These are phyloP conservation scores for Dissoconium aciculare DNA, from an alignment of 2,329 filamentous ascomycete species.

Conservation along the genomic window DNA sequence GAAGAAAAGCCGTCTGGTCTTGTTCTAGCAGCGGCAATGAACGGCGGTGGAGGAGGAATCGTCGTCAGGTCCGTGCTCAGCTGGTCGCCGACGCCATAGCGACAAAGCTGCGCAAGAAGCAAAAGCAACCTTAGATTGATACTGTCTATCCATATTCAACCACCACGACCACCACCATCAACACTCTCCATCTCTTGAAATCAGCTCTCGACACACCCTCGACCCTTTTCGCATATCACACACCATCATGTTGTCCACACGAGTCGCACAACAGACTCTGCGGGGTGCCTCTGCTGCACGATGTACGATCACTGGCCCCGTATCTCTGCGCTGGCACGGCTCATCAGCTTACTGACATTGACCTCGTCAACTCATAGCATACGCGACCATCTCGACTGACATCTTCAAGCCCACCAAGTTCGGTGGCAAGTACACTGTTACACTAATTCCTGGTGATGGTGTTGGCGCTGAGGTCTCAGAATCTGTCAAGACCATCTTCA, in stretches of 20 bases:
- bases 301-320: neutral
- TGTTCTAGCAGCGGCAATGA: no score
- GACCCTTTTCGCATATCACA: slow-evolving; percentile 1
- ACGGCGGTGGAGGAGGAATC: no score
- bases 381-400: slow-evolving; percentile 79
- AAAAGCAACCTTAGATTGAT: no score
- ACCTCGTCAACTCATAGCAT: slow-evolving; percentile 26
- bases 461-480: slow-evolving; percentile 96
- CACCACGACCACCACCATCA: no score
- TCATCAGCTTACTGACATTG: neutral
- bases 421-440: slow-evolving; percentile 98
- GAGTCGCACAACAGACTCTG: slow-evolving; percentile 1
- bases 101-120: no score
- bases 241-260: neutral
- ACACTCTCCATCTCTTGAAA: no score
- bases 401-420: slow-evolving; percentile 99
- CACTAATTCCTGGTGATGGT: slow-evolving; percentile 86
- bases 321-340: no score
- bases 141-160: no score
- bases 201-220: no score
- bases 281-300: neutral
- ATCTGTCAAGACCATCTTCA: slow-evolving; percentile 98
- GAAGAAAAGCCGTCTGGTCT: no score
- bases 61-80: no score
- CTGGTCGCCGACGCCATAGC: no score